These are phyloP conservation scores for Phalaenopsis hybrid DNA, from an alignment of 116 monocot genomes.

Conservation along the genomic window DNA sequence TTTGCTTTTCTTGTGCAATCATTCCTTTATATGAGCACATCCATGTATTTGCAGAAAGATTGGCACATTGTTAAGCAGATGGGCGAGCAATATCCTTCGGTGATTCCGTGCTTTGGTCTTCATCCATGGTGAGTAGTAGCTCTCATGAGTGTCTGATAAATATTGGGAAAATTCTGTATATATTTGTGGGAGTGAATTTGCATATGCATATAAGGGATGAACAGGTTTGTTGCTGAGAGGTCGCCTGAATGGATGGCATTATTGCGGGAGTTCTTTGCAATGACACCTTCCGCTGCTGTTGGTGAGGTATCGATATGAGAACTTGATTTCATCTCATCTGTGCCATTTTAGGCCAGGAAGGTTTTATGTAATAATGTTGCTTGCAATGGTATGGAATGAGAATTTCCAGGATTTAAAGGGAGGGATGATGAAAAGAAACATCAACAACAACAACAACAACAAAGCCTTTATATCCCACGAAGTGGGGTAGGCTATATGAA, in stretches of 20 bases:
- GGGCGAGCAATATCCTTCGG: conserved; percentile 51
- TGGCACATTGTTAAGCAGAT: conserved; percentile 87
- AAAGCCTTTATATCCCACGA: too few species aligned
- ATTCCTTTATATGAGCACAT: neutral
- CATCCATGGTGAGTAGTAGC: conserved; percentile 59
- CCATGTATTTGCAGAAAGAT: conserved; percentile 37
- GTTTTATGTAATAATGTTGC: neutral
- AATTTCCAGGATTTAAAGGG: too few species aligned
- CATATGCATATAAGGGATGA: neutral
- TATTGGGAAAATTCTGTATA: neutral
- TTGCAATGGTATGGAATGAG: too few species aligned
- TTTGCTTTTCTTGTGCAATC: neutral
- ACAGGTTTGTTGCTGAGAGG: conserved; percentile 64
- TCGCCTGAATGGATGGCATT: conserved; percentile 51
- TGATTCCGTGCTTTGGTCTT: conserved; percentile 80
- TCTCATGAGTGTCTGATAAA: neutral
- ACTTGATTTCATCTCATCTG: neutral
- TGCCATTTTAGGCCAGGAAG: neutral
- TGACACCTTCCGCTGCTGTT: conserved; percentile 65
- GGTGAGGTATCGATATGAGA: conserved; percentile 41
- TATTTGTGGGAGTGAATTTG: neutral
- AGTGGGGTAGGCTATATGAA: too few species aligned
- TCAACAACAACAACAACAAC: too few species aligned
- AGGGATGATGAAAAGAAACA: too few species aligned
- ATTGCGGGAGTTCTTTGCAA: conserved; percentile 43